Evolutionary conservation across 2,329 filamentous ascomycete species (phyloP).

Genomic region (Pseudocercospora fuligena): DNA sequence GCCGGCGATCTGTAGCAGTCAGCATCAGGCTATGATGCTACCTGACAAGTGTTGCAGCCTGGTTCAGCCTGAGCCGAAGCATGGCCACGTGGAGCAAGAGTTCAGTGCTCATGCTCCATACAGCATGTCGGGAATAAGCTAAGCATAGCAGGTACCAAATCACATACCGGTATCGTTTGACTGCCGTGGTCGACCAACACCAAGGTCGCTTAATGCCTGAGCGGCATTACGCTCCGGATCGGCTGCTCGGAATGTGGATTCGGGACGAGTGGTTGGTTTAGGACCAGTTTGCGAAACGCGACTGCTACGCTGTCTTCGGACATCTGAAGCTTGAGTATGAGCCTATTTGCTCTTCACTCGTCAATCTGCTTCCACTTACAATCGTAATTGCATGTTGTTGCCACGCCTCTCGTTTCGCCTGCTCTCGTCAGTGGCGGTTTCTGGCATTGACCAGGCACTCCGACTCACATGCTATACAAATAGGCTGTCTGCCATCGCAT

Average conservation of each 20-base stretch:
- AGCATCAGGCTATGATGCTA: neutral
- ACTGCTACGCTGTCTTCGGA: constrained; percentile 26
- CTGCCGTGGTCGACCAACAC: constrained; percentile 15
- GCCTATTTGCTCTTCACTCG: neutral
- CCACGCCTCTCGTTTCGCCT: constrained; percentile 29
- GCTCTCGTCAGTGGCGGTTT: neutral
- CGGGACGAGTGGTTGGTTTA: constrained; percentile 5
- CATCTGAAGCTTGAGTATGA: constrained; percentile 18
- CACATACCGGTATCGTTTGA: neutral
- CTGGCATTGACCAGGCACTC: neutral
- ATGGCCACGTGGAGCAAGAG: neutral
- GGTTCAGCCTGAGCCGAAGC: neutral
- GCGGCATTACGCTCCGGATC: constrained; percentile 27
- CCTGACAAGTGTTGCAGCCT: neutral
- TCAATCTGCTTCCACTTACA: constrained; percentile 7
- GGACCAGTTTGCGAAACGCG: constrained; percentile 6
- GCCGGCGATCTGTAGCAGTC: constrained; percentile 3
- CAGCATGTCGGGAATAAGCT: neutral
- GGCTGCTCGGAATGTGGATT: constrained; percentile 14
- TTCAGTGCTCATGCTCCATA: neutral
- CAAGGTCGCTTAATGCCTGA: constrained; percentile 27
- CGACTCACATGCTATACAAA: neutral
- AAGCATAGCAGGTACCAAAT: neutral
- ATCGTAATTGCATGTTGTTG: constrained; percentile 27
- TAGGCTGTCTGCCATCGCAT: neutral